Evolutionary conservation across 495 filamentous ascomycete species (phyloP).

Genomic region (Penicillium samsonianum): DNA sequence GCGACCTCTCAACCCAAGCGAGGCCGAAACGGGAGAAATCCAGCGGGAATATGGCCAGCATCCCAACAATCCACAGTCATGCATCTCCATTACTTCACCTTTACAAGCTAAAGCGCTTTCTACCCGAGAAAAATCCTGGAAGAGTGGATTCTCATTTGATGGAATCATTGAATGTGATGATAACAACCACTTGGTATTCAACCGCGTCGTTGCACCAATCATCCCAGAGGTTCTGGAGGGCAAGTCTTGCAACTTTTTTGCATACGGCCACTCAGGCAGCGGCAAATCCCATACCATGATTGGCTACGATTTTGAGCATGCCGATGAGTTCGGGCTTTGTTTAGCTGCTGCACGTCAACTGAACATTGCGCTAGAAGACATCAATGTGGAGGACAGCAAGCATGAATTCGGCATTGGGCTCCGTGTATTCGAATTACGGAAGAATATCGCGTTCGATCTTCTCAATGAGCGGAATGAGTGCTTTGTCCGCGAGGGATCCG

Average conservation of each 20-base stretch:
- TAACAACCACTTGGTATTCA: constrained; percentile 10
- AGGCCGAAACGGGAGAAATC: constrained; percentile 6
- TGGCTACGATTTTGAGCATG: constrained; percentile 27
- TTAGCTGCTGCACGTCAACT: constrained; percentile 25
- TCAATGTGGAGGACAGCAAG: constrained; percentile 10
- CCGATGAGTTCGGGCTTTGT: constrained; percentile 25
- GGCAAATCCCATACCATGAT: constrained; percentile 33
- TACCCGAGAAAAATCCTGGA: constrained; percentile 13
- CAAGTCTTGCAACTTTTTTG: constrained; percentile 25
- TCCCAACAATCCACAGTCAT: background rate
- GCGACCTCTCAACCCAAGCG: background rate
- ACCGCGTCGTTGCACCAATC: constrained; percentile 11
- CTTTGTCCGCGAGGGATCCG: constrained; percentile 27
- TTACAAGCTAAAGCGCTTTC: background rate
- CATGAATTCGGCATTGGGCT: constrained; percentile 25
- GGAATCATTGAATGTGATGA: constrained; percentile 15
- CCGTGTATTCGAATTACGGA: constrained; percentile 29
- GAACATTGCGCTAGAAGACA: background rate
- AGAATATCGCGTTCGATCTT: constrained; percentile 29
- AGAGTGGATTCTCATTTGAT: constrained; percentile 12
- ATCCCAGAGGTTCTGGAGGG: constrained; percentile 10
- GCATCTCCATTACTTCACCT: background rate
- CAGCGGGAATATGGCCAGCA: constrained; percentile 1
- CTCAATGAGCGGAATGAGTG: constrained; percentile 24
- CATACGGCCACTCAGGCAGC: constrained; percentile 34